Conservation (phyloP, 371 early-diverging fungal species). For the Mortierella sp. region DNA sequence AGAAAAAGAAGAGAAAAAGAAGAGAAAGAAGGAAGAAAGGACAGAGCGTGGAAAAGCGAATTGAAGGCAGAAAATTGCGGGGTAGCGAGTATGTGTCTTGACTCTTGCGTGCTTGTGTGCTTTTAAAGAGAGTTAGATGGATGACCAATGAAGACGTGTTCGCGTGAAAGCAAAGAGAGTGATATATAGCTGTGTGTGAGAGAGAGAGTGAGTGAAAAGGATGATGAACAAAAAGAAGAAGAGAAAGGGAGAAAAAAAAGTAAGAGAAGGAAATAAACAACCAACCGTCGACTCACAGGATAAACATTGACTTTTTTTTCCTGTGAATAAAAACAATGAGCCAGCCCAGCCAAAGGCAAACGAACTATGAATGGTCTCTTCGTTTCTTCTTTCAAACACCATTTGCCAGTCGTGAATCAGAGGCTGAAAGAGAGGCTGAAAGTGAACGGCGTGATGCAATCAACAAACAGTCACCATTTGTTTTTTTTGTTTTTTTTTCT, state of each 20-base stretch:
- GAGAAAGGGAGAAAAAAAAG: not conserved
- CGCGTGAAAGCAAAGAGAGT: not conserved
- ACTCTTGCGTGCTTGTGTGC: not conserved
- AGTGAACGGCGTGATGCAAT: not conserved
- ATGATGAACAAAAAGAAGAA: not conserved
- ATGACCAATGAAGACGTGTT: slow-evolving; percentile 5
- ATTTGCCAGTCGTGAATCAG: slow-evolving; percentile 9
- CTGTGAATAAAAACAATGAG: not conserved
- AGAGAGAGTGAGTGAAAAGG: not conserved
- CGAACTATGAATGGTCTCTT: not conserved
- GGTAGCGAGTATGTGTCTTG: slow-evolving; percentile 6
- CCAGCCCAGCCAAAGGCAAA: not conserved
- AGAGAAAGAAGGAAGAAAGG: slow-evolving; percentile 29
- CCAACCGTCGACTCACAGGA: not conserved
- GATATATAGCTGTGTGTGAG: not conserved
- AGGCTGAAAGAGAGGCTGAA: not conserved
- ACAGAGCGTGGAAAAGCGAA: slow-evolving; percentile 39
- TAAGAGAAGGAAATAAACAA: not conserved
- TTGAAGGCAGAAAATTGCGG: slow-evolving; percentile 22
- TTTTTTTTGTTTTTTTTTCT: not conserved
- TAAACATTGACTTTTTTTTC: not conserved
- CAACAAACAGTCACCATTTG: not conserved
- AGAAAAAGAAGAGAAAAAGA: not conserved
- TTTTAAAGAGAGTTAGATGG: not conserved
- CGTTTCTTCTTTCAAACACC: not conserved